phyloP scores from a whole-genome alignment of 768 basidiomycete species.

The Trametes cubensis region DNA sequence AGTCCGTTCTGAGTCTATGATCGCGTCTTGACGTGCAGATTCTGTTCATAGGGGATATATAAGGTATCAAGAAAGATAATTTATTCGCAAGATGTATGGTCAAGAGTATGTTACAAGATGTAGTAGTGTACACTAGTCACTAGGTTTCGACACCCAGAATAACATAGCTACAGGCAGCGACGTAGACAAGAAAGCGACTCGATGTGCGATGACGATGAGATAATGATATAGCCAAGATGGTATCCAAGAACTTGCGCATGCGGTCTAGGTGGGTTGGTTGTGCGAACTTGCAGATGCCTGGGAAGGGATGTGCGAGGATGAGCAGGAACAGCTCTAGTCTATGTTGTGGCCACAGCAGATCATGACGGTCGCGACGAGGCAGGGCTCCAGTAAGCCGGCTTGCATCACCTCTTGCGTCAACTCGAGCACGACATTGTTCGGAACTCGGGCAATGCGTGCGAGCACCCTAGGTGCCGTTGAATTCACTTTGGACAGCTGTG shows the following conservation, averaged over 20 bases:
- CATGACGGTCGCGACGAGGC: conserved; percentile 54
- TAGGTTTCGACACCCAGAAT: neutral
- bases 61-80: too few species aligned
- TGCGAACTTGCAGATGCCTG: neutral
- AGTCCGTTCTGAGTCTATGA: too few species aligned
- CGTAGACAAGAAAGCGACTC: neutral
- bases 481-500: conserved; percentile 50
- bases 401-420: conserved; percentile 58
- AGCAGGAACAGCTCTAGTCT: conserved; percentile 50
- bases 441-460: conserved; percentile 51
- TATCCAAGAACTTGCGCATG: too few species aligned
- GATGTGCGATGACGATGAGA: neutral
- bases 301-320: neutral
- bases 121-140: too few species aligned
- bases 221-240: neutral
- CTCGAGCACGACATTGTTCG: conserved; percentile 53
- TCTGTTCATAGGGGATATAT: too few species aligned
- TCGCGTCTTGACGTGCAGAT: too few species aligned
- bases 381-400: conserved; percentile 53
- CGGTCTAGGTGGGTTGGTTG: neutral
- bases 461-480: conserved; percentile 39
- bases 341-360: conserved; percentile 66
- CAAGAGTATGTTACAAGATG: too few species aligned
- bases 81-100: too few species aligned
- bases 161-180: neutral